Percentiles rank a stretch among this genome's conserved stretches.
Conservation (phyloP, 2,329 filamentous ascomycete species). For the Sphaerulina vaccinii region DNA sequence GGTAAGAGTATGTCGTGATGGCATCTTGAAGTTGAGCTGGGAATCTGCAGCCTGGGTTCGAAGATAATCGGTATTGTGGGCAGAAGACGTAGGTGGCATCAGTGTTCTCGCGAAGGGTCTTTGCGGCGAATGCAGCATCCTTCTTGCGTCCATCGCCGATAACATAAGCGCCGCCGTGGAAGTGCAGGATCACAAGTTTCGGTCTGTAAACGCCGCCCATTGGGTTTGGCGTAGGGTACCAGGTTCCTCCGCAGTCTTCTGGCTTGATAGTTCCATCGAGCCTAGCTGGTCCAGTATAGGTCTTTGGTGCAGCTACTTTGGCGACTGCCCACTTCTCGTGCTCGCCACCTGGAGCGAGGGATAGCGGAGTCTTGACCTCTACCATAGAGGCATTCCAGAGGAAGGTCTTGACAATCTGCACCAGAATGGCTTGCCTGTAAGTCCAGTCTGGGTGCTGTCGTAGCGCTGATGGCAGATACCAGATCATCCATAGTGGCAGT, state of each 20-base stretch:
- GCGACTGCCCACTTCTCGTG: slow-evolving; percentile 41
- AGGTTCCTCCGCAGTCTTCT: slow-evolving; percentile 42
- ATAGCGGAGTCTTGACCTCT: slow-evolving; percentile 33
- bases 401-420: slow-evolving; percentile 37
- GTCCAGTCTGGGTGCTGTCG: slow-evolving; percentile 44
- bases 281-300: slow-evolving; percentile 25
- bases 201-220: slow-evolving; percentile 19
- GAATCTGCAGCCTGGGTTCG: slow-evolving; percentile 47
- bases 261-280: slow-evolving; percentile 39
- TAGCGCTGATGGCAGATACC: slow-evolving; percentile 38
- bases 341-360: slow-evolving; percentile 39
- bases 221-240: slow-evolving; percentile 39
- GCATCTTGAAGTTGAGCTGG: slow-evolving; percentile 53
- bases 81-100: slow-evolving; percentile 43
- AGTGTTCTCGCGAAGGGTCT: slow-evolving; percentile 37
- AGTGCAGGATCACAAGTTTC: slow-evolving; percentile 45
- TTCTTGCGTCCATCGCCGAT: slow-evolving; percentile 44
- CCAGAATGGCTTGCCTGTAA: slow-evolving; percentile 40
- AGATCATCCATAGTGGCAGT: slow-evolving; percentile 43
- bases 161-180: slow-evolving; percentile 53
- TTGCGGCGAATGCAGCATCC: slow-evolving; percentile 37
- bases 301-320: slow-evolving; percentile 15
- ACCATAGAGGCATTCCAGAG: slow-evolving; percentile 38
- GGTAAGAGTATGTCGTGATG: slow-evolving; percentile 48
- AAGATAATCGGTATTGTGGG: slow-evolving; percentile 52